phyloP scores from a whole-genome alignment of 176 grass and related monocot genomes.

The Paspalum notatum region DNA sequence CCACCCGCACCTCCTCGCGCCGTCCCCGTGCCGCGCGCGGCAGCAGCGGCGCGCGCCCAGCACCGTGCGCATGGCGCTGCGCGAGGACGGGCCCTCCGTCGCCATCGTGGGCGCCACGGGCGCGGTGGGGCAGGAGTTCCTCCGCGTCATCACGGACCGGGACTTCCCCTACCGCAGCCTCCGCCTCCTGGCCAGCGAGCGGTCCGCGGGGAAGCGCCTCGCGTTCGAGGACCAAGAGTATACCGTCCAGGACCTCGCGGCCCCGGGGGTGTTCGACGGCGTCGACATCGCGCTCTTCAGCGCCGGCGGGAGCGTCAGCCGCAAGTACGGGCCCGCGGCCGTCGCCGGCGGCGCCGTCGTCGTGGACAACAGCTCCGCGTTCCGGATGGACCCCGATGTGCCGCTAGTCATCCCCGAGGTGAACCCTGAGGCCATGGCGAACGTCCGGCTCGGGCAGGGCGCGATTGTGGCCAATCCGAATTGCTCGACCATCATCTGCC shows the following conservation, averaged over 20 bases:
- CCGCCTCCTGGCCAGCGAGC: conserved; percentile 76
- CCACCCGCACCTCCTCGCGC: conserved; percentile 44
- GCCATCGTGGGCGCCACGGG: conserved; percentile 95
- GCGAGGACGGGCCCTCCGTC: conserved; percentile 73
- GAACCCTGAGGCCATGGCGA: conserved; percentile 86
- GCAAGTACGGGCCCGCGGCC: conserved; percentile 58
- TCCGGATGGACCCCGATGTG: conserved; percentile 84
- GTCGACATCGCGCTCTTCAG: conserved; percentile 92
- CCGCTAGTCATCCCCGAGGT: conserved; percentile 95
- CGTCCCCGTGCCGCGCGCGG: conserved; percentile 3
- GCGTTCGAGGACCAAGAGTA: conserved; percentile 75
- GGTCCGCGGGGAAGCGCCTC: conserved; percentile 77
- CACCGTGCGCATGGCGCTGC: conserved; percentile 76
- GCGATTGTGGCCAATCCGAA: conserved; percentile 93
- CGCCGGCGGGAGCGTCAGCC: conserved; percentile 78
- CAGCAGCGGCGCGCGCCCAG: conserved; percentile 3
- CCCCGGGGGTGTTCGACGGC: conserved; percentile 76
- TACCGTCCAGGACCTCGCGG: conserved; percentile 73
- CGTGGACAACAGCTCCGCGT: conserved; percentile 94
- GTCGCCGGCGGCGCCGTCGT: conserved; percentile 79
- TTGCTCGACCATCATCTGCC: conserved; percentile 96
- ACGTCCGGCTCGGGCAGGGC: conserved; percentile 70
- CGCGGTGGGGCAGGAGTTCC: conserved; percentile 93
- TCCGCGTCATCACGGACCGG: conserved; percentile 71
- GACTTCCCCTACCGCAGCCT: conserved; percentile 88